These are phyloP conservation scores for Crotalaria pallida DNA, from an alignment of 306 rosid genomes.

Conservation along the genomic window DNA sequence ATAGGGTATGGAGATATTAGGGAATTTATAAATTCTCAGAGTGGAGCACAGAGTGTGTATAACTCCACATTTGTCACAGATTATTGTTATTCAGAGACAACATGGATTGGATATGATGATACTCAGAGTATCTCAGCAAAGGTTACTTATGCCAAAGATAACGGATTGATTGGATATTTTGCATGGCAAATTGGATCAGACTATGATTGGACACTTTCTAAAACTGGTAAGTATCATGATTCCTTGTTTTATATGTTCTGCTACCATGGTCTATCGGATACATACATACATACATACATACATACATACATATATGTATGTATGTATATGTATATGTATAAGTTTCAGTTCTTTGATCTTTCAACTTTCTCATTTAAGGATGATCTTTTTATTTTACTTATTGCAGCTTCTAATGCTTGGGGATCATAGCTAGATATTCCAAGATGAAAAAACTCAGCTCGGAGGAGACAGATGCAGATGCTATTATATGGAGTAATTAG, in stretches of 20 bases:
- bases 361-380: background rate
- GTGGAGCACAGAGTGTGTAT: background rate
- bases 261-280: too few relatives aligned
- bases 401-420: conserved; percentile 16
- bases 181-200: conserved; percentile 25
- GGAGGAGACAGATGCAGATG: background rate
- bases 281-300: too few relatives aligned
- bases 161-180: conserved; percentile 25
- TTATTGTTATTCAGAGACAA: conserved; percentile 31
- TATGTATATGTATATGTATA: too few relatives aligned
- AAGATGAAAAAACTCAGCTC: background rate
- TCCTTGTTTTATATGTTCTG: background rate
- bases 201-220: conserved; percentile 33
- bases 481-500: background rate
- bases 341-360: background rate
- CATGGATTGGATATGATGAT: conserved; percentile 48
- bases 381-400: background rate
- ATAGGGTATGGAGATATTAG: conserved; percentile 17
- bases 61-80: conserved; percentile 34
- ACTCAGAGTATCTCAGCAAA: conserved; percentile 25
- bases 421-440: background rate
- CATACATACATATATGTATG: too few relatives aligned
- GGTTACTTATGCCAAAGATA: conserved; percentile 34
- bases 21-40: background rate
- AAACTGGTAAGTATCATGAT: conserved; percentile 1